Evolutionary conservation across 1,284 basidiomycete species (phyloP).

Genomic region (Vanrija pseudolonga): DNA sequence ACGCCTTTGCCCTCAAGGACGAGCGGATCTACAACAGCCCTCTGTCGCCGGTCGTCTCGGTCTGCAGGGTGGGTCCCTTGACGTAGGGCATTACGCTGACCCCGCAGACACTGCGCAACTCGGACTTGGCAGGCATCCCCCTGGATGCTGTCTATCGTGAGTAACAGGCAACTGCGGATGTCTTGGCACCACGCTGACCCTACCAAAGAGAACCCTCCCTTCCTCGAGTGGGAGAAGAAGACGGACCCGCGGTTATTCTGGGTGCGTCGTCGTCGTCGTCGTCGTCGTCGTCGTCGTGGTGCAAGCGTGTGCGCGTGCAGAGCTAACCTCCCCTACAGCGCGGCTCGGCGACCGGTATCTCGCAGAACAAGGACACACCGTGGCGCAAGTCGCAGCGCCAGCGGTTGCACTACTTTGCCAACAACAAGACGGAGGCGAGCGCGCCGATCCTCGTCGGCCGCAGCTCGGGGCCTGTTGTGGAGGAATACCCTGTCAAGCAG

Average conservation of each 20-base stretch:
- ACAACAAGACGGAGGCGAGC: conserved; percentile 20
- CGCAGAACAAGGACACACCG: conserved; percentile 37
- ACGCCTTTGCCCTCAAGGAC: conserved; percentile 11
- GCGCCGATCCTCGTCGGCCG: conserved; percentile 21
- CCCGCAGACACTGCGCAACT: conserved; percentile 14
- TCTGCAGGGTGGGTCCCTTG: conserved; percentile 17
- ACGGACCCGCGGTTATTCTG: conserved; percentile 39
- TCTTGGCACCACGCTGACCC: background rate
- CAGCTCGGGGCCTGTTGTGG: conserved; percentile 8
- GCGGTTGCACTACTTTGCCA: conserved; percentile 41
- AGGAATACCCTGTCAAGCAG: conserved; percentile 18
- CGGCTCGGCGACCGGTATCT: conserved; percentile 50
- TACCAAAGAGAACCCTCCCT: background rate
- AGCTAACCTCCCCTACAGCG: conserved; percentile 15
- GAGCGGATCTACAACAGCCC: conserved; percentile 8
- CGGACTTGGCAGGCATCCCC: conserved; percentile 37
- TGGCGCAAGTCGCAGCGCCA: conserved; percentile 50
- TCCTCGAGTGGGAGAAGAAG: conserved; percentile 45
- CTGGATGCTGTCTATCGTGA: conserved; percentile 37
- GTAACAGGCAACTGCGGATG: background rate
- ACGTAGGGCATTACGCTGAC: too few relatives aligned
- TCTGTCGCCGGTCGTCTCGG: conserved; percentile 23
- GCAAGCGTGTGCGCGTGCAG: too few relatives aligned
- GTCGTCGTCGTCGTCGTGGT: background rate
- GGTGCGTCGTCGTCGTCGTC: conserved; percentile 6